Evolutionary conservation across 1,284 basidiomycete genomes (phyloP), one percentile per base, ranked within the genome.

Genomic region (Peniophora sp.): DNA sequence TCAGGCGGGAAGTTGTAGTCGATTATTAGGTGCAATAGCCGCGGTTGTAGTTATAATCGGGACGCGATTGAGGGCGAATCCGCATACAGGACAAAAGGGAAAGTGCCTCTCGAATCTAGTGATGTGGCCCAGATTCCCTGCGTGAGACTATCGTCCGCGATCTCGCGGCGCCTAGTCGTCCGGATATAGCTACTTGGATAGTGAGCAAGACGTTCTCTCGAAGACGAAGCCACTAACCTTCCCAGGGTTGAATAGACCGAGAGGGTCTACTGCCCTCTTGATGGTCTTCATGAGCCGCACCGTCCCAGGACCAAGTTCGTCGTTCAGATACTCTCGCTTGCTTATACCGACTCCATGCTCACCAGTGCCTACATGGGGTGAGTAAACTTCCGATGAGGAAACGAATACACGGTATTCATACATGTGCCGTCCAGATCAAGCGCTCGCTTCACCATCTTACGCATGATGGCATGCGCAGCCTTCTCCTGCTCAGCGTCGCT

Each of bases 301-400:
- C 0, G 92, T 96, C 0, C 87, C 89, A 36, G 73, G 71, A 0
- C 92, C 92, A 0, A 96, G 75, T 63, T 95, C 92, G 51, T 83
- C 76, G 35, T 80, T 72, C 32, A 95, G 73, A 55, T 79, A 88
- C 53, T 81, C 75, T 55, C 77, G 81, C 71, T 93, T 93, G 12
- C 88, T 90, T 15, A 92, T 70, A 0, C 92, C 92, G 9, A 95
- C 88, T 1, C 92, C 92, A 62, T 94, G 92, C 63, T 94, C 92
- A 10, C 92, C 91, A 0, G 85, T 86, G 59, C 81, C 77, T 82
- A 32, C 12, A 32, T 32, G 27, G 5, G 12, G 5, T 32, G 5
- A 32, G 23, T 15, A 34, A 11, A 14, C 24, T 6, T 46, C 20
- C 44, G 20, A 17, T 18, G n/a, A 23, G n/a, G 22, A 22, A 42